Evolutionary conservation across 2,329 filamentous ascomycete species (phyloP).

Genomic region (Talaromyces sp.): DNA sequence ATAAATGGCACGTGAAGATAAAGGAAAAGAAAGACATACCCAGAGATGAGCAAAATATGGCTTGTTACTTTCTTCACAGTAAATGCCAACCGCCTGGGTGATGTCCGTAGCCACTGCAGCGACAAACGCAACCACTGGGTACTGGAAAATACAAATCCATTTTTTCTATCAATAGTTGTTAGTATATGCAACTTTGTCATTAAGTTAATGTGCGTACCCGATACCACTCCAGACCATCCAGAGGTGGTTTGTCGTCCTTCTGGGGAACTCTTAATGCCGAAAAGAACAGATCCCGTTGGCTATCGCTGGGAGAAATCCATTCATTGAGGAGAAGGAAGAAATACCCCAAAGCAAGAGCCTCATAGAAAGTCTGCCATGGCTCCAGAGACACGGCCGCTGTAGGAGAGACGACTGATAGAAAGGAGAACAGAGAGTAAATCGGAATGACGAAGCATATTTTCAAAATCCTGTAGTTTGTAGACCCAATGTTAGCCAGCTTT

Average conservation of each 20-base stretch:
- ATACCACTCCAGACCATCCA: slow-evolving; percentile 23
- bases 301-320: slow-evolving; percentile 32
- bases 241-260: slow-evolving; percentile 15
- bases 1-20: slow-evolving; percentile 13
- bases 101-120: slow-evolving; percentile 24
- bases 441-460: slow-evolving; percentile 39
- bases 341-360: slow-evolving; percentile 36
- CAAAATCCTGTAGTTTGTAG: slow-evolving; percentile 28
- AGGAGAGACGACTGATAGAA: slow-evolving; percentile 34
- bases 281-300: slow-evolving; percentile 32
- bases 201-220: slow-evolving; percentile 15
- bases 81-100: slow-evolving; percentile 22
- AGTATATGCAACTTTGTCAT: background rate
- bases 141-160: slow-evolving; percentile 38
- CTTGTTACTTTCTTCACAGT: slow-evolving; percentile 26
- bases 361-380: slow-evolving; percentile 34
- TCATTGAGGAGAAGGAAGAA: slow-evolving; percentile 43
- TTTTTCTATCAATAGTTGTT: slow-evolving; percentile 15
- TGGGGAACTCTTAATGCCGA: slow-evolving; percentile 25
- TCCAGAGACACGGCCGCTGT: slow-evolving; percentile 35
- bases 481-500: background rate
- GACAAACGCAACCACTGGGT: slow-evolving; percentile 24
- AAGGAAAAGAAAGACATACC: slow-evolving; percentile 16
- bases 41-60: slow-evolving; percentile 33
- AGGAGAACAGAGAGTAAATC: slow-evolving; percentile 34